Conservation (phyloP, 1,139 yeast genomes). For the Yamadazyma atmosphaerica region DNA sequence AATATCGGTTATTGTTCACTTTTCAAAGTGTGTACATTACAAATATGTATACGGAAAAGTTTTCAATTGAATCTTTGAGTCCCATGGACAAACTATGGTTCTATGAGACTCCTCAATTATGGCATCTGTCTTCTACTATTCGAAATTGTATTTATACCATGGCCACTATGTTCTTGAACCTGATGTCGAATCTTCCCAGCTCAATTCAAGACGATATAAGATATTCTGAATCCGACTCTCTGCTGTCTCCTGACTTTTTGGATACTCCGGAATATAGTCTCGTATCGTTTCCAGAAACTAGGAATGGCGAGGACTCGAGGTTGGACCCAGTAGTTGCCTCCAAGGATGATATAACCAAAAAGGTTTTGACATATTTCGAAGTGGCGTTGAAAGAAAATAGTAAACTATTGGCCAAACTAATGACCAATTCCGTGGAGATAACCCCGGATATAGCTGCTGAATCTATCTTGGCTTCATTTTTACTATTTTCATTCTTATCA, state of each 20-base stretch:
- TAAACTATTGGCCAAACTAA: background rate
- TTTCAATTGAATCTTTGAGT: background rate
- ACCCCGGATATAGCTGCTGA: conserved; percentile 13
- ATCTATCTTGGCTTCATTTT: conserved; percentile 19
- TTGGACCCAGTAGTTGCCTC: no score
- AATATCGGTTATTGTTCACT: conserved; percentile 2
- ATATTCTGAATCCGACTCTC: no score
- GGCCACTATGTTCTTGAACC: conserved; percentile 1
- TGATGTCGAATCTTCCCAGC: background rate
- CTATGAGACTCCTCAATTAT: conserved; percentile 1
- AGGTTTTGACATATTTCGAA: background rate
- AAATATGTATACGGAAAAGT: background rate
- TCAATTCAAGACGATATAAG: background rate
- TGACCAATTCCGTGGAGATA: background rate
- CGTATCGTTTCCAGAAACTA: background rate
- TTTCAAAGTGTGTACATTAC: background rate
- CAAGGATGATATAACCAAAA: background rate
- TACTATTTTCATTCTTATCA: conserved; percentile 27
- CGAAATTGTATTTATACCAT: conserved; percentile 3
- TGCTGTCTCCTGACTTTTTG: no score
- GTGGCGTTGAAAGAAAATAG: background rate
- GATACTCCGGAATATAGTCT: background rate
- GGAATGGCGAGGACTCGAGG: no score
- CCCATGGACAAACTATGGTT: conserved; percentile 2
- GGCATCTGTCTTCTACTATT: conserved; percentile 2